phyloP scores from a whole-genome alignment of 164 flowering plant genomes.

The Vitis vinifera region DNA sequence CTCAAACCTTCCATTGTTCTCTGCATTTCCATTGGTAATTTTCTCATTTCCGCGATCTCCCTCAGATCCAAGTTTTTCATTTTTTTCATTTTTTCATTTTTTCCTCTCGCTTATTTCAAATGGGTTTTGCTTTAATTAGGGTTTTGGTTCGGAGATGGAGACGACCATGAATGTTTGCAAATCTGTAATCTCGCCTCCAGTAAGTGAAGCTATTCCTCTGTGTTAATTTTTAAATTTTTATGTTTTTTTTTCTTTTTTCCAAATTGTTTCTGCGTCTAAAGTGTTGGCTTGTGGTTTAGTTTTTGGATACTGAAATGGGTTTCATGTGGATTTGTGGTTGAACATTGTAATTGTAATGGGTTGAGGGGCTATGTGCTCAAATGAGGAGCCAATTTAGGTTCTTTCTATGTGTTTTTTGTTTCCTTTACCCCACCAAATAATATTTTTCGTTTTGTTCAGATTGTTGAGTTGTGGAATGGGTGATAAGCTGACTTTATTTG shows the following conservation, averaged over 20 bases:
- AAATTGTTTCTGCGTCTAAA: not conserved
- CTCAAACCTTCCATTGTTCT: not conserved
- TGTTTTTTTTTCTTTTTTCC: not conserved
- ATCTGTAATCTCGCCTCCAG: slow-evolving; percentile 41
- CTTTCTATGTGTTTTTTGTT: too few relatives aligned
- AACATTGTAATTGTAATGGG: too few relatives aligned
- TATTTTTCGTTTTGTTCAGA: too few relatives aligned
- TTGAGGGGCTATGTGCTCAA: too few relatives aligned
- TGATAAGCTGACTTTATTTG: too few relatives aligned
- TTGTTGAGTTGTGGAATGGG: too few relatives aligned
- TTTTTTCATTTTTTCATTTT: not conserved
- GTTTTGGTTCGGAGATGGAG: slow-evolving; percentile 32
- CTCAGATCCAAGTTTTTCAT: not conserved
- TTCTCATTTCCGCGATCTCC: not conserved
- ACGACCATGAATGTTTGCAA: slow-evolving; percentile 46
- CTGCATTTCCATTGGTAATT: not conserved
- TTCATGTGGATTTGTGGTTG: not conserved
- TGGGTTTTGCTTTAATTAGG: slow-evolving; percentile 3
- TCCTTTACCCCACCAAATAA: too few relatives aligned
- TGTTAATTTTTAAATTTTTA: not conserved
- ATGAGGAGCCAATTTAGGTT: too few relatives aligned
- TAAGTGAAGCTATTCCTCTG: slow-evolving; percentile 10
- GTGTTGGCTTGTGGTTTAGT: not conserved
- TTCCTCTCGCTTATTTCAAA: not conserved
- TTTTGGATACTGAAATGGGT: not conserved